Base-by-base conservation (phyloP, 495 filamentous ascomycete species). In the Tuber umbilicatum region DNA sequence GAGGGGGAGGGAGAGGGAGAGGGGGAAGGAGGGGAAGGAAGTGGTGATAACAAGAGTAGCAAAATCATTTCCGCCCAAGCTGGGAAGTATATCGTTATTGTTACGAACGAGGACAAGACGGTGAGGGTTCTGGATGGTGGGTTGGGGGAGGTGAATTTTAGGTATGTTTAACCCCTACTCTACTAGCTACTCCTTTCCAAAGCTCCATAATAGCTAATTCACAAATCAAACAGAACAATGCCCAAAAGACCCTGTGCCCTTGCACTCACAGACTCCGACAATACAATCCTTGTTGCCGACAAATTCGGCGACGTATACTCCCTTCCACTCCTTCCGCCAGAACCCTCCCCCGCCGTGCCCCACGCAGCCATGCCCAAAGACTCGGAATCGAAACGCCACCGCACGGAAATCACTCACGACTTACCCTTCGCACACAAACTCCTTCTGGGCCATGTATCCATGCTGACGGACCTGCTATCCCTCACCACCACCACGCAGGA, bases 301-400 rank as follows among this genome's bases (percentile, higher is more conserved):
- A 99, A 98, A 82, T 97, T 97, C 81, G 95, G 95, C 43, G 95
- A 99, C 84, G 94, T 97, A 74, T 97, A 95, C 83, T 87, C 91
- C 9, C 83, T 99, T n/a, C 94, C 95, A 5, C 84, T 98, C 3
- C 82, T 94, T 70, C 86, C 86, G n/a, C 77, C 55, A 17, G 74
- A 79, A 47, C 21, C 31, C 55, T 19, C 68, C 87, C 84, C 73
- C 83, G 47, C 89, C 88, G 14, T 84, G 90, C 73, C 94, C 91
- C 72, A 73, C 31, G 69, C 64, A 37, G 73, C 70, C 37, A 75
- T 77, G 12, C 77, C 76, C 43, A 60, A 67, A 37, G 77, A 72
- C 31, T 80, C 81, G 2, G 81, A 74, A 69, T 69, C 68, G 19
- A 82, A 81, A 23, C 77, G 80, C n/a, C 73, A 75, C 35, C 77